These are phyloP conservation scores for Candida odintsovae DNA, from an alignment of 805 yeast species.

Conservation along the genomic window DNA sequence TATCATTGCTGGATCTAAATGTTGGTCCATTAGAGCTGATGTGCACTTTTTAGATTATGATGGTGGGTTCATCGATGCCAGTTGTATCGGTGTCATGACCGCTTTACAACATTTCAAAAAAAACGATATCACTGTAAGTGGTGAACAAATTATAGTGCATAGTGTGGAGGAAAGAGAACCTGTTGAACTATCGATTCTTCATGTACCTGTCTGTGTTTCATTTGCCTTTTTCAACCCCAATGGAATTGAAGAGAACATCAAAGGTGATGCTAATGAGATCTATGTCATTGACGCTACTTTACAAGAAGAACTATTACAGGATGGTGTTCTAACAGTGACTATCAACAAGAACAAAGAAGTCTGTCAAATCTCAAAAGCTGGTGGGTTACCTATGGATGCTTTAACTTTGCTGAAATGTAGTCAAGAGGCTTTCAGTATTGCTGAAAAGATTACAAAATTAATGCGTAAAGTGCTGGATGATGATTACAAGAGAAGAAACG, in stretches of 20 bases:
- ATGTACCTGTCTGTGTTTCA: constrained; percentile 84
- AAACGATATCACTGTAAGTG: constrained; percentile 74
- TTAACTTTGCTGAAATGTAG: constrained; percentile 61
- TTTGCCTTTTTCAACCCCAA: constrained; percentile 77
- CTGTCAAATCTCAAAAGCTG: constrained; percentile 85
- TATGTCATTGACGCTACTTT: constrained; percentile 70
- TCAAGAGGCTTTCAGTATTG: constrained; percentile 57
- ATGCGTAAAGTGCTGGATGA: constrained; percentile 44
- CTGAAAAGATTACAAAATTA: constrained; percentile 56
- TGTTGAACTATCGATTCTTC: constrained; percentile 76
- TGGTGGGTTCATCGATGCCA: constrained; percentile 88
- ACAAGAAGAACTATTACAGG: constrained; percentile 70
- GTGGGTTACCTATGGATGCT: constrained; percentile 83
- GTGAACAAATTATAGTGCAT: constrained; percentile 62
- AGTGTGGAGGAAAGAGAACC: constrained; percentile 78
- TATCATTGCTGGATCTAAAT: constrained; percentile 82
- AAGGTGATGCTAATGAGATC: constrained; percentile 59
- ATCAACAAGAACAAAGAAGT: constrained; percentile 85
- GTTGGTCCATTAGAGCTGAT: constrained; percentile 90
- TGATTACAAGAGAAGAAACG: constrained; percentile 18
- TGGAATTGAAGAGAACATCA: constrained; percentile 61
- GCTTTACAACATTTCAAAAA: constrained; percentile 77
- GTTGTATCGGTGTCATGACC: constrained; percentile 85
- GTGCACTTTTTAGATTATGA: constrained; percentile 85
- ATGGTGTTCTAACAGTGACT: constrained; percentile 79